Evolutionary conservation across 305 asterid species (phyloP).

Genomic region (Plantago lanceolata): DNA sequence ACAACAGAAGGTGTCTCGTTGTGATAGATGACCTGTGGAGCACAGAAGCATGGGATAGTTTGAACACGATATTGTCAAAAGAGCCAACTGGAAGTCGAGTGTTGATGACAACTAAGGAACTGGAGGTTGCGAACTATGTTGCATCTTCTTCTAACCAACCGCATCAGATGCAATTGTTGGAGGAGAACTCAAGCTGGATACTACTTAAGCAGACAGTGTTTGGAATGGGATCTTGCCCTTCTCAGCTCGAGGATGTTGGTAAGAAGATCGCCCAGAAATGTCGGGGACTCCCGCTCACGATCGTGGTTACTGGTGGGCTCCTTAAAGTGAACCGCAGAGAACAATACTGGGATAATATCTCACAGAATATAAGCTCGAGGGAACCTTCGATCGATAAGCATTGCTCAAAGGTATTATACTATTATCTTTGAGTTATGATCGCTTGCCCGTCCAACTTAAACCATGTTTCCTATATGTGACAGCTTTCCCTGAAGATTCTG

Average conservation of each 20-base stretch:
- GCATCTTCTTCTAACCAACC: not conserved
- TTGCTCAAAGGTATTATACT: constrained; percentile 1
- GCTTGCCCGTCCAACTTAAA: constrained; percentile 23
- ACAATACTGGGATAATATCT: constrained; percentile 19
- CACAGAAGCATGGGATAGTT: constrained; percentile 22
- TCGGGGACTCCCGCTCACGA: constrained; percentile 31
- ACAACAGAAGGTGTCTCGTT: constrained; percentile 25
- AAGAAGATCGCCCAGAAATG: constrained; percentile 21
- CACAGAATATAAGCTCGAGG: not conserved
- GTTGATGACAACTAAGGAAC: constrained; percentile 23
- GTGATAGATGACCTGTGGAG: constrained; percentile 35
- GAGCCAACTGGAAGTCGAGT: constrained; percentile 26
- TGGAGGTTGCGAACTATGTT: constrained; percentile 3
- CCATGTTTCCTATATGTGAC: constrained; percentile 28
- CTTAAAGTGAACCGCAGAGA: constrained; percentile 1
- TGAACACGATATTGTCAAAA: constrained; percentile 20
- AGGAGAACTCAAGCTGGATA: constrained; percentile 21
- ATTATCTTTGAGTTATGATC: constrained; percentile 22
- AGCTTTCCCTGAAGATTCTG: constrained; percentile 27
- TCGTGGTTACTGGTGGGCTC: constrained; percentile 27
- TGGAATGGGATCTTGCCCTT: constrained; percentile 9
- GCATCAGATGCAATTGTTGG: constrained; percentile 14
- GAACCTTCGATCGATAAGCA: constrained; percentile 3
- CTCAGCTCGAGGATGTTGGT: constrained; percentile 8
- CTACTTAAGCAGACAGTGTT: constrained; percentile 21